Conservation (phyloP, 257 asterid species). For the Ballota nigra region DNA sequence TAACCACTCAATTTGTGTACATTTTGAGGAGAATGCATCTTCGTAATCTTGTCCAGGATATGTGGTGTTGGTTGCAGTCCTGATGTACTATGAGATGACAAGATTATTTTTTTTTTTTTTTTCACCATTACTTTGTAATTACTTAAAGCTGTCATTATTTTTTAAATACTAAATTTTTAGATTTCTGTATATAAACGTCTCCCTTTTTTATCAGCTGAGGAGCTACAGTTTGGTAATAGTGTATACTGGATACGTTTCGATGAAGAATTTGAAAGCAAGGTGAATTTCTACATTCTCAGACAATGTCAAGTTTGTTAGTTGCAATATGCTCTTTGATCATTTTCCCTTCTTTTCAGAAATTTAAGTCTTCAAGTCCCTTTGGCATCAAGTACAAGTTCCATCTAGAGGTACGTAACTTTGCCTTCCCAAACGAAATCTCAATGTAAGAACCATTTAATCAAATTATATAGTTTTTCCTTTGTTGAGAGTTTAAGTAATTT, state of each 20-base stretch:
- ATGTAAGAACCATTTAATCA: neutral
- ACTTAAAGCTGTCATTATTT: neutral
- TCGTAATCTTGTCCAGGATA: neutral
- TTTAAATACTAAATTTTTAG: neutral
- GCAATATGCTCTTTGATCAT: neutral
- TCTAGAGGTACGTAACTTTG: constrained; percentile 57
- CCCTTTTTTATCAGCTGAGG: constrained; percentile 66
- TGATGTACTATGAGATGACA: neutral
- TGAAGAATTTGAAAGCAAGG: constrained; percentile 78
- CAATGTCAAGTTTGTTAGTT: neutral
- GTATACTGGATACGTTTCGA: constrained; percentile 84
- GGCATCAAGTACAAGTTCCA: constrained; percentile 95
- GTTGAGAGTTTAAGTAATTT: neutral
- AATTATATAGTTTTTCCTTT: neutral
- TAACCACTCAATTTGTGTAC: neutral
- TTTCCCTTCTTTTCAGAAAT: constrained; percentile 57
- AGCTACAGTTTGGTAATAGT: constrained; percentile 81
- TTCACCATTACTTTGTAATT: neutral
- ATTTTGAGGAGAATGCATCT: neutral
- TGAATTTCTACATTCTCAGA: constrained; percentile 18
- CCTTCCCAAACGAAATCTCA: neutral
- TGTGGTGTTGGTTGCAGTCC: neutral
- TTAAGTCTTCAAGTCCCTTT: constrained; percentile 77
- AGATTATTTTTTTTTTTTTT: neutral
- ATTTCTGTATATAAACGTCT: neutral